phyloP scores from a whole-genome alignment of 805 yeast genomes.

The Candida fluviatilis region DNA sequence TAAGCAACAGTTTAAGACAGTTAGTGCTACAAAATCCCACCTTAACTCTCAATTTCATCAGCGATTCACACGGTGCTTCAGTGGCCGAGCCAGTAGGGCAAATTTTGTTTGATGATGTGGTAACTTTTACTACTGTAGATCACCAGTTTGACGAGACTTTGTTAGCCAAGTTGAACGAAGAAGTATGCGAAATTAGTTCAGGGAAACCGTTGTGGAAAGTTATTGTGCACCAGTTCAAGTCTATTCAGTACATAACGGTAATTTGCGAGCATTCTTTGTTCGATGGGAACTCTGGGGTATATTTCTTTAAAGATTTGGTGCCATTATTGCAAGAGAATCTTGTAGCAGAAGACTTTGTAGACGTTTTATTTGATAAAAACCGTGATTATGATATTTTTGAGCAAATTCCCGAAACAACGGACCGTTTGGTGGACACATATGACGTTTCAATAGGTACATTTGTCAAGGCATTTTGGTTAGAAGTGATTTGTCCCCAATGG shows the following conservation, averaged over 20 bases:
- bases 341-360: background rate
- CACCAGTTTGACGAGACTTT: constrained; percentile 11
- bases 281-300: constrained; percentile 30
- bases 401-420: background rate
- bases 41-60: constrained; percentile 16
- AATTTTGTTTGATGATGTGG: constrained; percentile 20
- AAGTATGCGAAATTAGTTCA: constrained; percentile 6
- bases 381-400: background rate
- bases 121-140: constrained; percentile 6
- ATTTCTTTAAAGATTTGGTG: constrained; percentile 23
- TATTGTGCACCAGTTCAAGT: constrained; percentile 10
- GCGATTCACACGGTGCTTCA: constrained; percentile 10
- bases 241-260: constrained; percentile 17
- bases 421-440: constrained; percentile 1
- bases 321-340: background rate
- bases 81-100: constrained; percentile 12
- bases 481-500: constrained; percentile 1
- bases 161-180: constrained; percentile 11
- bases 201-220: constrained; percentile 20
- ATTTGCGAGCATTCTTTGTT: constrained; percentile 24
- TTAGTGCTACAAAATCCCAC: constrained; percentile 13
- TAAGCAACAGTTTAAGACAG: constrained; percentile 16
- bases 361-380: constrained; percentile 1
- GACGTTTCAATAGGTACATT: background rate
- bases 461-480: background rate